phyloP scores from a whole-genome alignment of 768 basidiomycete genomes.

The Sutorius australiensis region DNA sequence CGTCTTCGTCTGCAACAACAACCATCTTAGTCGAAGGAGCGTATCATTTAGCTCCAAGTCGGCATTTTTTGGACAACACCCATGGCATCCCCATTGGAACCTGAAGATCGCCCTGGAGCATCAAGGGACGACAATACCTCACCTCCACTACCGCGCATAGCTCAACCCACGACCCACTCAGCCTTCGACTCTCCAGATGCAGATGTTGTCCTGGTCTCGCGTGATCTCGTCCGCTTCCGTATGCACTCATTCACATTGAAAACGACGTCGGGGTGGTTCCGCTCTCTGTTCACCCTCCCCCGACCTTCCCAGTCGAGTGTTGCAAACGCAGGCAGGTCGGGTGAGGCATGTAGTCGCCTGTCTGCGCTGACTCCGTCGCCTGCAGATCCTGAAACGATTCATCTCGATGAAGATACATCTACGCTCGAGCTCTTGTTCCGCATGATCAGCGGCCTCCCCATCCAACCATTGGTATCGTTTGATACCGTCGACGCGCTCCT shows the following conservation, averaged over 20 bases:
- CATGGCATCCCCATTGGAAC: slow-evolving; percentile 18
- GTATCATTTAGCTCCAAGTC: neutral
- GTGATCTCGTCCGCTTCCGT: slow-evolving; percentile 50
- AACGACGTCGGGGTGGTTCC: slow-evolving; percentile 55
- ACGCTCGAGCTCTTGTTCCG: slow-evolving; percentile 55
- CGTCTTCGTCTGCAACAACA: neutral
- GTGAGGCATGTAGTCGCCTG: neutral
- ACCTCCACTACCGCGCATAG: neutral
- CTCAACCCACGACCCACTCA: slow-evolving; percentile 38
- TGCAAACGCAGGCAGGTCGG: neutral
- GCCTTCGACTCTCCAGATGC: slow-evolving; percentile 51
- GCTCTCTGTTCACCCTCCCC: slow-evolving; percentile 57
- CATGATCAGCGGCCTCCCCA: slow-evolving; percentile 58
- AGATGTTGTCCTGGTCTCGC: slow-evolving; percentile 50
- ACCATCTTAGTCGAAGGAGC: neutral
- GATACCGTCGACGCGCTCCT: slow-evolving; percentile 55
- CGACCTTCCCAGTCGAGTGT: slow-evolving; percentile 24
- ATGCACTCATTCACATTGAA: slow-evolving; percentile 59
- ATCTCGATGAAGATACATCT: slow-evolving; percentile 52
- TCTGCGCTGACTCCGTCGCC: slow-evolving; percentile 10
- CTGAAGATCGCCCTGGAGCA: neutral
- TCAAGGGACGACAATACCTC: neutral
- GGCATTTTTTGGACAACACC: neutral
- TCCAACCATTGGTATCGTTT: slow-evolving; percentile 46
- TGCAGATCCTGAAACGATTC: slow-evolving; percentile 38